Evolutionary conservation across 2,329 filamentous ascomycete species (phyloP), one percentile per base, ranked within the genome.

Genomic region (Tolypocladium inflatum): DNA sequence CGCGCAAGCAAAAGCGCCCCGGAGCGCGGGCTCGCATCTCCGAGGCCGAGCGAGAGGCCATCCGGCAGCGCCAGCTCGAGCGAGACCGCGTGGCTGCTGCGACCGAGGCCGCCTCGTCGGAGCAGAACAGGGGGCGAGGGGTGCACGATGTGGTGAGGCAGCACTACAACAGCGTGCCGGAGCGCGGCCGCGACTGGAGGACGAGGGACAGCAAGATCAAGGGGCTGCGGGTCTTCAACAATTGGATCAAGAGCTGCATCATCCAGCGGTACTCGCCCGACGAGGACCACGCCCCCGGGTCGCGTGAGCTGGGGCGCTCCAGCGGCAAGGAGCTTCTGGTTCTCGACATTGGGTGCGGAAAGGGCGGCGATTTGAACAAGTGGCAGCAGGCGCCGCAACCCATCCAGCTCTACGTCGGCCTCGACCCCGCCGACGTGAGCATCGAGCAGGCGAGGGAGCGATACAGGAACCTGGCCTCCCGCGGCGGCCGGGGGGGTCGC

Each of bases 231-330:
- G 90, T 89, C 64, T 94, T 96, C 79, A 99, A 99, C 77, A 99
- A 99, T 73, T 99, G 94, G 94, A 84, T 99, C 75, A 99, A 99
- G 79, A 96, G 91, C 69, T 93, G 90, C 55, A 84, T 97, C 65
- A 97, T 99, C 64, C 92, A 97, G 70, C 97, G 96, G 71, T 97
- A 97, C 75, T 91, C 90, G 5, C 89, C 89, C 0, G 86, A 87
- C 63, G 89, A 93, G 71, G 86, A 90, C 60, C 86, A 87, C 63
- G 77, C 82, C 0, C 83, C 86, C 2, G 82, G 82, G 43, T 83
- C 81, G 51, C 77, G 80, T 61, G 80, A 84, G 66, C 70, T 74
- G 56, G 80, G 80, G 21, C 73, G 76, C 56, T 75, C 77, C 4
- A 76, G 74, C 50, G 79, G 76, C 35, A 80, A 85, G 58, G 83